A percentile compares a stretch with the other conserved stretches of the same genome.
Conservation (phyloP, 75 land plant genomes). For the Cryptomeria japonica region DNA sequence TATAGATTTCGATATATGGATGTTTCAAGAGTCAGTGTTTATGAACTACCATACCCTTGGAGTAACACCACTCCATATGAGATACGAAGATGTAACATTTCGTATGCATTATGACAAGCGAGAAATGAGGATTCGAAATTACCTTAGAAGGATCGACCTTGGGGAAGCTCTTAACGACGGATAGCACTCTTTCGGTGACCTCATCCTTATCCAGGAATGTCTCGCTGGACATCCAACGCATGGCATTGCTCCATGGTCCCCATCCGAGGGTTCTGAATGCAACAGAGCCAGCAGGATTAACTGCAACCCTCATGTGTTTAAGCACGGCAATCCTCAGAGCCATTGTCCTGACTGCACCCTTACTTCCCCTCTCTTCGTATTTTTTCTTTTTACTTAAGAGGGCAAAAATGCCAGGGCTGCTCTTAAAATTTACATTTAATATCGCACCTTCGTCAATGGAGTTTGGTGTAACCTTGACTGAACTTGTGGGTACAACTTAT, state of each 20-base stretch:
- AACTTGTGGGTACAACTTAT: no score
- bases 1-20: background rate
- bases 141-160: slow-evolving; percentile 96
- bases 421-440: background rate
- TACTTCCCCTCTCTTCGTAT: background rate
- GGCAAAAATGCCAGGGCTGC: background rate
- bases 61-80: background rate
- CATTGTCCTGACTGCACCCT: background rate
- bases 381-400: background rate
- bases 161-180: slow-evolving; percentile 76
- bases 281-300: background rate
- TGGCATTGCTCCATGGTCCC: background rate
- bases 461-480: no score
- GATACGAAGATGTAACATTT: background rate
- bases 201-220: slow-evolving; percentile 60
- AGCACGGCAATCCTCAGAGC: slow-evolving; percentile 11
- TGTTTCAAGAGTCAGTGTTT: background rate
- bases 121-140: background rate
- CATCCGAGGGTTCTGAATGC: background rate
- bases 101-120: background rate
- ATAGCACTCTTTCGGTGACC: slow-evolving; percentile 75
- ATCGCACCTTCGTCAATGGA: no score
- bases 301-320: background rate
- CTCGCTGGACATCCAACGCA: slow-evolving; percentile 43
- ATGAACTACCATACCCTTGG: background rate